phyloP scores from a whole-genome alignment of 331 rosid species.

The Quercus lobata region DNA sequence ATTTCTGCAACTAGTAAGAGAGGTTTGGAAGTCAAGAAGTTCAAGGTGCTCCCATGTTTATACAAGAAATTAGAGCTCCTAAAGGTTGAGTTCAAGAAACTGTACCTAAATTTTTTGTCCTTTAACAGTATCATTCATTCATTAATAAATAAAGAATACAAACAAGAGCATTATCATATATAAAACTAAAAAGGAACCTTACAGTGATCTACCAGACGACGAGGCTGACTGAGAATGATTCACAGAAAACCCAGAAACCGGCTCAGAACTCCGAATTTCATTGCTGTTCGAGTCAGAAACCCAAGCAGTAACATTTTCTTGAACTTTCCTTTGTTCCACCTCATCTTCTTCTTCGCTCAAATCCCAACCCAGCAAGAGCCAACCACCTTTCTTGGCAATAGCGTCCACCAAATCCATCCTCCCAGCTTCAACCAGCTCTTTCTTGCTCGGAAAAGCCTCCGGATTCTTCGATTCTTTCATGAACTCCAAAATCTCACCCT shows the following conservation, averaged over 20 bases:
- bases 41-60: too few species aligned
- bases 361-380: slow-evolving; percentile 89
- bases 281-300: slow-evolving; percentile 1
- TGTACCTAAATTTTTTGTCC: too few species aligned
- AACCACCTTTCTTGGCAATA: slow-evolving; percentile 64
- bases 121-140: not conserved
- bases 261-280: slow-evolving; percentile 24
- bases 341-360: slow-evolving; percentile 30
- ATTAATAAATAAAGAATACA: not conserved
- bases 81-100: too few species aligned
- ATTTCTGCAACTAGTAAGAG: too few species aligned
- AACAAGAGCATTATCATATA: slow-evolving; percentile 6
- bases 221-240: slow-evolving; percentile 33
- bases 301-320: not conserved
- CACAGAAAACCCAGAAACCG: slow-evolving; percentile 20
- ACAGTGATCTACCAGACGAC: slow-evolving; percentile 52
- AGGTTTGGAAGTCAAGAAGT: too few species aligned
- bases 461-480: slow-evolving; percentile 70
- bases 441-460: slow-evolving; percentile 59
- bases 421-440: slow-evolving; percentile 69
- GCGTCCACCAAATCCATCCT: slow-evolving; percentile 78
- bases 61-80: too few species aligned
- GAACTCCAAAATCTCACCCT: slow-evolving; percentile 75
- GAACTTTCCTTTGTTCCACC: not conserved
- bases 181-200: slow-evolving; percentile 37